Evolutionary conservation across 495 filamentous ascomycete species (phyloP).

Genomic region (Collariella sp.): DNA sequence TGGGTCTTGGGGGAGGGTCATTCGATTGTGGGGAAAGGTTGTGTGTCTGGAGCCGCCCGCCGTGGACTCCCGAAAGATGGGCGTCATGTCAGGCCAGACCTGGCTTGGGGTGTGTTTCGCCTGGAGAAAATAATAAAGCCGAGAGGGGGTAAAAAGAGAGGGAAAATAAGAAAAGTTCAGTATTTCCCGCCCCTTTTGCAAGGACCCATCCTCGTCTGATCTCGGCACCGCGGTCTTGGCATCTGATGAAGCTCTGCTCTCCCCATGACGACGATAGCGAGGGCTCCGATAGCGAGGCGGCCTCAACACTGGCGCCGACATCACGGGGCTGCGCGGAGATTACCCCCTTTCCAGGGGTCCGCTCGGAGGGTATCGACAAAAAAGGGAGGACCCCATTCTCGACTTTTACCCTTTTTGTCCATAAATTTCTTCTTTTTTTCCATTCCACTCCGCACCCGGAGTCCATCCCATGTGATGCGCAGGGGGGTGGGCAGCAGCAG

Average conservation of each 20-base stretch:
- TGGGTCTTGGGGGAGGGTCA: too few relatives aligned
- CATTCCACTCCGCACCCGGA: neutral
- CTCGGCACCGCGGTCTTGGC: slow-evolving; percentile 5
- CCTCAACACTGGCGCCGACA: neutral
- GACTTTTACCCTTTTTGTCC: neutral
- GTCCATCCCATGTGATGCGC: slow-evolving; percentile 6
- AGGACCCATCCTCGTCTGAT: neutral
- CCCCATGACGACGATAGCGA: neutral
- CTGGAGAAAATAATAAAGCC: neutral
- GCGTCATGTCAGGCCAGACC: neutral
- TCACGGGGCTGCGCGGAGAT: slow-evolving; percentile 2
- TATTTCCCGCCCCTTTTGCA: neutral
- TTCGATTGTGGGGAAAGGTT: too few relatives aligned
- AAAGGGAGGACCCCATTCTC: neutral
- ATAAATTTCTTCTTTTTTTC: too few relatives aligned
- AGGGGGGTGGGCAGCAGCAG: slow-evolving; percentile 3
- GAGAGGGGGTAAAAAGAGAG: neutral
- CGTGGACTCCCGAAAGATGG: neutral
- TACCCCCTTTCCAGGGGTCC: neutral
- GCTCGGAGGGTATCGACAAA: neutral
- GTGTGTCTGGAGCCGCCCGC: neutral
- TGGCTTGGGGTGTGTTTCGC: neutral
- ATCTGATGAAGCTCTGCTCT: neutral
- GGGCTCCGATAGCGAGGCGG: too few relatives aligned
- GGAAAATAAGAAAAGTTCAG: neutral